A percentile compares a stretch with the other conserved stretches of the same genome.
These are phyloP conservation scores for Gymnopus androsaceus DNA, from an alignment of 1,284 basidiomycete genomes.

Conservation along the genomic window DNA sequence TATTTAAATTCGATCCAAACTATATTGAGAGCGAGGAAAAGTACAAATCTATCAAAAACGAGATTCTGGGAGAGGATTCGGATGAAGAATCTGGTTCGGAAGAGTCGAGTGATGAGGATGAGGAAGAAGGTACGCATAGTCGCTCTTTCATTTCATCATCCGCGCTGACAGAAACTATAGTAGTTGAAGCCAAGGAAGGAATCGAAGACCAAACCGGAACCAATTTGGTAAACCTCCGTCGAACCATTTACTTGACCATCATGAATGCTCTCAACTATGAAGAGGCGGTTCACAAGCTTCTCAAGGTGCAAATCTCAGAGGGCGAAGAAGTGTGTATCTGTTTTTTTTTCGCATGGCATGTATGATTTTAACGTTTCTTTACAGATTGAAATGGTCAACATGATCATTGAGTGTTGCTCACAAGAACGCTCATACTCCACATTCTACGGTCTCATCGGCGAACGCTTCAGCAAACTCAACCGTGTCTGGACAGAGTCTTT, in stretches of 20 bases:
- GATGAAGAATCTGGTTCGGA: constrained; percentile 70
- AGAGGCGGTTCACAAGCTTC: constrained; percentile 96
- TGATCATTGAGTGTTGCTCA: constrained; percentile 99
- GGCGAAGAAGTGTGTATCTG: constrained; percentile 81
- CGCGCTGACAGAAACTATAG: constrained; percentile 27
- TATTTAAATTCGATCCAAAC: constrained; percentile 94
- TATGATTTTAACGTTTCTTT: constrained; percentile 8
- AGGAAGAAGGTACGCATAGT: constrained; percentile 56
- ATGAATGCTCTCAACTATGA: constrained; percentile 99
- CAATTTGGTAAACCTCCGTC: constrained; percentile 92
- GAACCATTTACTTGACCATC: constrained; percentile 95
- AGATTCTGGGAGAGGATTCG: constrained; percentile 90
- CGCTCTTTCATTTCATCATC: constrained; percentile 6
- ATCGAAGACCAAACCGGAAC: constrained; percentile 96
- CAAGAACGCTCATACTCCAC: constrained; percentile 97
- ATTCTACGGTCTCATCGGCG: constrained; percentile 95
- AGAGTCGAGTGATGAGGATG: constrained; percentile 60
- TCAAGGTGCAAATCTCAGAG: constrained; percentile 90
- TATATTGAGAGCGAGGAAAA: constrained; percentile 92
- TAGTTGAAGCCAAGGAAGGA: constrained; percentile 76
- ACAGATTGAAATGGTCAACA: constrained; percentile 94
- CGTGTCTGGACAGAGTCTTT: constrained; percentile 91
- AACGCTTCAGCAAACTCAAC: constrained; percentile 95
- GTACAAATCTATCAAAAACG: constrained; percentile 88
- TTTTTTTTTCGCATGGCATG: not conserved